These are phyloP conservation scores for Scleromitrula shiraiana DNA, from an alignment of 2,329 filamentous ascomycete genomes.

Conservation along the genomic window DNA sequence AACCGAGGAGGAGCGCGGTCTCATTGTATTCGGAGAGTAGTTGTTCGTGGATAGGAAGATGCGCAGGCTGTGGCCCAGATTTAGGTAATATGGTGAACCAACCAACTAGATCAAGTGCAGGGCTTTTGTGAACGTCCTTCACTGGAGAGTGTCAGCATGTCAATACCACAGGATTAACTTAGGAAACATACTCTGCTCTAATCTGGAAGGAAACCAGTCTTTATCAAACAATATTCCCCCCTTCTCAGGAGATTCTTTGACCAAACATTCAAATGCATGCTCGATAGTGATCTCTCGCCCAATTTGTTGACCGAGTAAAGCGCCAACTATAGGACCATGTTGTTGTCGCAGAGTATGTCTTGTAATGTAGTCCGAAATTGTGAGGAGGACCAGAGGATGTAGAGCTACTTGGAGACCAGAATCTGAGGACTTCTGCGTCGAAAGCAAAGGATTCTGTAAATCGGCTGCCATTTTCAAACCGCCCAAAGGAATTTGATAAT, in stretches of 20 bases:
- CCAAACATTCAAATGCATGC: constrained; percentile 79
- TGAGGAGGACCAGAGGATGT: constrained; percentile 90
- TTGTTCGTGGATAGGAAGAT: constrained; percentile 70
- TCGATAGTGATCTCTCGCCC: constrained; percentile 87
- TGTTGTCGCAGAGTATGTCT: constrained; percentile 75
- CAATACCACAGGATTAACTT: background rate
- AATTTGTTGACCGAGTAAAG: constrained; percentile 84
- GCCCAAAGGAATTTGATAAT: background rate
- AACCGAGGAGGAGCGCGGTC: constrained; percentile 74
- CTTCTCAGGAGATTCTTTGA: constrained; percentile 33
- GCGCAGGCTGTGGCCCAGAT: constrained; percentile 58
- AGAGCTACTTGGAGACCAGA: constrained; percentile 72
- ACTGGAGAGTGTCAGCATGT: constrained; percentile 42
- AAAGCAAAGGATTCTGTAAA: constrained; percentile 49
- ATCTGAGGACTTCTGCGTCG: constrained; percentile 52
- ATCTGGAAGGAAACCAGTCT: constrained; percentile 65
- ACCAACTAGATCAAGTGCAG: constrained; percentile 77
- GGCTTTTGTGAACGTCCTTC: constrained; percentile 79
- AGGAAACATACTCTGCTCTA: constrained; percentile 69
- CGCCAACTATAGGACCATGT: constrained; percentile 71
- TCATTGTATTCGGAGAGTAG: constrained; percentile 72
- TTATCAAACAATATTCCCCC: constrained; percentile 56
- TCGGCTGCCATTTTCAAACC: constrained; percentile 39
- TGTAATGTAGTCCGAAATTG: constrained; percentile 93
- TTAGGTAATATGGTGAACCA: constrained; percentile 79